Percentiles rank a stretch among this genome's conserved stretches.
phyloP scores from a whole-genome alignment of 75 land plant species.

The Pinus taeda region DNA sequence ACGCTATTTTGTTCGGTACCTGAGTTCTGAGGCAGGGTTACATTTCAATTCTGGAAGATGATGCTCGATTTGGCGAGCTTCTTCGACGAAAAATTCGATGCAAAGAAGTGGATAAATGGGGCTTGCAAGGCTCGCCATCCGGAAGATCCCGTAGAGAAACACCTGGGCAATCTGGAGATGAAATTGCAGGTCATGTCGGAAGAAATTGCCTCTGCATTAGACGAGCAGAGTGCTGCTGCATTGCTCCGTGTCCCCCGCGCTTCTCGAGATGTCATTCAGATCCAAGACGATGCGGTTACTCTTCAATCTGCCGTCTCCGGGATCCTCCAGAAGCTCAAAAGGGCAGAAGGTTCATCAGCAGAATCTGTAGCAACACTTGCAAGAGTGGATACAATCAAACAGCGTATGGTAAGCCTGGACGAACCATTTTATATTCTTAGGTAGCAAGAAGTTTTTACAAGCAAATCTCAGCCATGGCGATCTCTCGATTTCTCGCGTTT shows the following conservation, averaged over 20 bases:
- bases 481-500: too few relatives aligned
- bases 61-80: too few relatives aligned
- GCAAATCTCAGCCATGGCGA: too few relatives aligned
- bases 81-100: too few relatives aligned
- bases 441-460: too few relatives aligned
- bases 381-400: constrained; percentile 86
- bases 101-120: constrained; percentile 82
- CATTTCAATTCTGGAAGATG: too few relatives aligned
- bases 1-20: too few relatives aligned
- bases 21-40: too few relatives aligned
- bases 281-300: constrained; percentile 80
- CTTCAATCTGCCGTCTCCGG: constrained; percentile 72
- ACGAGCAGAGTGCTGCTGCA: constrained; percentile 85
- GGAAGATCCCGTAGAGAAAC: constrained; percentile 66
- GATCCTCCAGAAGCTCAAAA: constrained; percentile 71
- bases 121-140: constrained; percentile 72
- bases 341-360: constrained; percentile 97
- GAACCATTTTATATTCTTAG: too few relatives aligned
- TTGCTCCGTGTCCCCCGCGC: constrained; percentile 91
- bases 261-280: constrained; percentile 73
- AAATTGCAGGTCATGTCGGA: constrained; percentile 82
- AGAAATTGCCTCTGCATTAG: constrained; percentile 76
- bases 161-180: constrained; percentile 85
- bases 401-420: constrained; percentile 58
- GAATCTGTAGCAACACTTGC: constrained; percentile 91